Base-by-base conservation (phyloP, 257 asterid genomes). In the Gentiana straminea region DNA sequence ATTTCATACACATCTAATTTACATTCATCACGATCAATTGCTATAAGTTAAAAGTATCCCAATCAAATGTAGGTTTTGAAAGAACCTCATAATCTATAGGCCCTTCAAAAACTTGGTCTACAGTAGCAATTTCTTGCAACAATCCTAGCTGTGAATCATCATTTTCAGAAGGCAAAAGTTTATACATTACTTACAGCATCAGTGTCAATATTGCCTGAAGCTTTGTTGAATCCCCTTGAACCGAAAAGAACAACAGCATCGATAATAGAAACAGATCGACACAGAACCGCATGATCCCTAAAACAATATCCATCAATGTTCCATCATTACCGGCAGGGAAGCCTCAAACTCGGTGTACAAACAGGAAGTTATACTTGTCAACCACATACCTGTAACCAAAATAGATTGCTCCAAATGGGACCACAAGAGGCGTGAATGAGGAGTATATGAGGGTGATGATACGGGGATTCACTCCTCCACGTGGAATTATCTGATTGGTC, bases 281-380 rank as follows among this genome's bases (percentile, higher is more conserved):
- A 35, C 94, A 88, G 66, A 88, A 78, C 59, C 89, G 75, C 97
- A 88, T 88, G 61, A 80, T 68, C 54, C 77, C 58, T 65, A 88
- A 76, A 52, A 92, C 99, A 0, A 94, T 86, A 66, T 92, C 97
- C 89, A 92, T 84, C 81, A 92, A 65, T 73, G 89, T 81, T 52
- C 99, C 97, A 61, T 92, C 97, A 41, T 92, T 92, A 52, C 99
- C 99, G 41, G 97, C 93, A 9, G 95, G 99, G 66, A 83, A 88
- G 44, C 99, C 97, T 61, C 95, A 72, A 58, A 92, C 97, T 73
- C 99, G 77, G 70, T 80, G 88, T 68, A 92, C 94, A 57, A 80
- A 92, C 8, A 88, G 82, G 79, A 92, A 92, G 74, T 92, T 92
- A 84, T 92, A 88, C 66, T 92, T 92, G 68, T 92, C 97, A 5